Base-by-base conservation (phyloP, 306 rosid species). In the Vigna hirtella region DNA sequence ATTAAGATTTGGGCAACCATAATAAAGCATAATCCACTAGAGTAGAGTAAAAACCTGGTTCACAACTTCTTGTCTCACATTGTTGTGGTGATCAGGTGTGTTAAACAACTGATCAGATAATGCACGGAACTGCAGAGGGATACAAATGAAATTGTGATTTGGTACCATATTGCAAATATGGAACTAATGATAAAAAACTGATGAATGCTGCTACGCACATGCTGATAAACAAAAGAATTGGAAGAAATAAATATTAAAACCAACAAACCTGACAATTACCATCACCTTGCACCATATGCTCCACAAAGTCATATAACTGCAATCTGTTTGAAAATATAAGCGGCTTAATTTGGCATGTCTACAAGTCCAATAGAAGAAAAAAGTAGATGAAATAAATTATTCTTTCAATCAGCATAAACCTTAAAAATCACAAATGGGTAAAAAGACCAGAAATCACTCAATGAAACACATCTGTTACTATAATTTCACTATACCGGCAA, bases 231-330 rank as follows among this genome's bases (percentile, higher is more conserved):
- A 40, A 51, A 77, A 18, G 49, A 51, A 9, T 22, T 71, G 64
- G 42, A 70, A 56, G 43, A 34, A 70, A 40, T 40, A 56, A 52
- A 84, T 16, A 74, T 52, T 28, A 36, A 74, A 58, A 77, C 72
- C 40, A 67, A 73, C 90, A 34, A 66, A 90, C 98, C 97, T 92
- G 97, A 68, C 98, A 92, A 82, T 94, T 94, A 56, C 98, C 98
- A 77, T 92, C 98, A 69, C 97, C 97, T 81, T 86, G 85, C 48
- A 92, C 89, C 83, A 77, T 83, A 57, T 53, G 89, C 82, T 92
- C 97, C 78, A 85, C 68, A 36, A 92, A 88, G 76, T 88, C 91
- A 83, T 88, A 89, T 55, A 82, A 57, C 66, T 88, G 94, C 88
- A 94, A 86, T 87, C 96, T 94, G 80, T 79, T 66, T 20, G 14